A percentile compares a stretch with the other conserved stretches of the same genome.
Conservation (phyloP, 805 yeast genomes). For the Naumovozyma castellii region DNA sequence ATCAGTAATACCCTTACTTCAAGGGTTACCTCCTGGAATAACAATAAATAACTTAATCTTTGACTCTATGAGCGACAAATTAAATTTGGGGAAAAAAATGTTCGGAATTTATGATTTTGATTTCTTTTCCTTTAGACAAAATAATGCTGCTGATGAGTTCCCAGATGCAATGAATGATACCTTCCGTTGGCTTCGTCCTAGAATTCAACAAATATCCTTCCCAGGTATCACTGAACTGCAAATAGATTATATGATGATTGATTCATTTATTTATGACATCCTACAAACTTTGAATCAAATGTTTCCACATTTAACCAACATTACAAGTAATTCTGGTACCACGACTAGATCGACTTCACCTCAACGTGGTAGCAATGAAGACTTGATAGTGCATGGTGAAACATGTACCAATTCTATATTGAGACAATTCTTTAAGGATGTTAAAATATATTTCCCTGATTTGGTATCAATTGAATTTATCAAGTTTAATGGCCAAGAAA, state of each 20-base stretch:
- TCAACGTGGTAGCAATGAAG: not conserved
- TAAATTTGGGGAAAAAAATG: not conserved
- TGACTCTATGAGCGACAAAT: not conserved
- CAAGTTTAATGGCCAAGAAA: slow-evolving; percentile 7
- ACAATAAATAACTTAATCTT: not conserved
- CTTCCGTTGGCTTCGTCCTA: slow-evolving; percentile 4
- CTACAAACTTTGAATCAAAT: slow-evolving; percentile 3
- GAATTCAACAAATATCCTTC: slow-evolving; percentile 10
- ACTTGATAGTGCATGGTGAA: not conserved
- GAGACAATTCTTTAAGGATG: slow-evolving; percentile 6
- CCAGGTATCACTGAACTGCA: slow-evolving; percentile 8
- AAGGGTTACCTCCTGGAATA: not conserved
- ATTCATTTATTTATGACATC: slow-evolving; percentile 13
- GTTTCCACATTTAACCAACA: slow-evolving; percentile 1
- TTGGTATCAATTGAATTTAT: slow-evolving; percentile 9
- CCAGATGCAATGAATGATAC: not conserved
- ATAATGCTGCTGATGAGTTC: not conserved
- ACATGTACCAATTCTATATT: slow-evolving; percentile 9
- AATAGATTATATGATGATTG: slow-evolving; percentile 16
- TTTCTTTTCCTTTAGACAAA: not conserved
- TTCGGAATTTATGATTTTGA: not conserved
- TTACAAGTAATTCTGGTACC: not conserved
- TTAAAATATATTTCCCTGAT: slow-evolving; percentile 9
- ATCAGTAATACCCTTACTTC: not conserved
- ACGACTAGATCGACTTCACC: not conserved